A percentile compares a stretch with the other conserved stretches of the same genome.
These are phyloP conservation scores for Wilcoxina mikolae DNA, from an alignment of 495 filamentous ascomycete genomes.

Conservation along the genomic window DNA sequence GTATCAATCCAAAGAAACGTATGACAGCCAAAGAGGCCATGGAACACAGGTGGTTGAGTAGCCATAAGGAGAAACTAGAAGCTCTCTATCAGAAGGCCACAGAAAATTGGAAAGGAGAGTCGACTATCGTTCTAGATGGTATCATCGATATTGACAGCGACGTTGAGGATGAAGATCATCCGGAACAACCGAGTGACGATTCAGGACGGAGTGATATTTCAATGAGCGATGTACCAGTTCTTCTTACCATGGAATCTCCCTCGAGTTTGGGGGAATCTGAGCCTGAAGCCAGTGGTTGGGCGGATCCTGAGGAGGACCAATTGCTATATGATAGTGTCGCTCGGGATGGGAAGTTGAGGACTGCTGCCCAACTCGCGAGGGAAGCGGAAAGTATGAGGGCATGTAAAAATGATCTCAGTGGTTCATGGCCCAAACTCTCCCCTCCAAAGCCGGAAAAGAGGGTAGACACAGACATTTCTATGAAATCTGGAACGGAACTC, in stretches of 20 bases:
- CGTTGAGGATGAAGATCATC: slow-evolving; percentile 48
- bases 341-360: slow-evolving; percentile 55
- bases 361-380: slow-evolving; percentile 26
- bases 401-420: neutral
- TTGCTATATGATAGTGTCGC: slow-evolving; percentile 11
- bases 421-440: neutral
- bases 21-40: slow-evolving; percentile 43
- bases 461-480: neutral
- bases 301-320: slow-evolving; percentile 15
- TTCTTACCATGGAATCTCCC: neutral
- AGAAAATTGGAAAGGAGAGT: neutral
- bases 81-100: slow-evolving; percentile 6
- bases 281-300: neutral
- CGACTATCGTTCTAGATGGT: neutral
- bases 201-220: slow-evolving; percentile 43
- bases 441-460: neutral
- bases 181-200: slow-evolving; percentile 47
- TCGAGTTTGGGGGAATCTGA: neutral
- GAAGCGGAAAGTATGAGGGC: slow-evolving; percentile 53
- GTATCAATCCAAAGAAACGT: slow-evolving; percentile 36
- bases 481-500: neutral
- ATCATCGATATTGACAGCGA: slow-evolving; percentile 29
- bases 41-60: slow-evolving; percentile 42
- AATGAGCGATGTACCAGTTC: slow-evolving; percentile 1
- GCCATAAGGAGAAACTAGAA: slow-evolving; percentile 4